Base-by-base conservation (phyloP, 2,329 filamentous ascomycete species). In the Penicillium brasilianum region DNA sequence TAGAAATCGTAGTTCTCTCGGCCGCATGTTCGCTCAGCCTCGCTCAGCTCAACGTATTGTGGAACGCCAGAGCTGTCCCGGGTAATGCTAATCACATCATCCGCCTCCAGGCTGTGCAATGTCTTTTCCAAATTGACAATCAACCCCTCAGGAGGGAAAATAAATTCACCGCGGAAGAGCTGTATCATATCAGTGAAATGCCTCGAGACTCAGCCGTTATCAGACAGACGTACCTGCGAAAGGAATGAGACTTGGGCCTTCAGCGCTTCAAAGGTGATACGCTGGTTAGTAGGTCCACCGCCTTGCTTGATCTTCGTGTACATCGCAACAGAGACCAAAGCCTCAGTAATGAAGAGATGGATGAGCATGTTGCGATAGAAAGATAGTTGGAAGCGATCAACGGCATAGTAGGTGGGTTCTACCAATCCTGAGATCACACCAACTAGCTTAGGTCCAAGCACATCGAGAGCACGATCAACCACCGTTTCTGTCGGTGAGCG, bases 351-450 rank as follows among this genome's bases (percentile, higher is more conserved):
- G 76, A 99, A 99, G 5, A 99, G 85, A 74, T 99, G 95, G 63
- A 99, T 99, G 0, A 94, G 97, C 95, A 98, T 98, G 77, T 99
- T 99, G 55, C 95, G 89, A 79, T 99, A 99, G 77, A 99, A 99
- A 0, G 93, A 97, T 10, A 99, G 85, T 74, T 99, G 95, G 81
- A 99, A 99, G 56, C 93, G 87, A 76, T 99, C 95, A 41, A 97
- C 93, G 4, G 95, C 95, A 71, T 92, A 97, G 77, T 92, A 98
- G 0, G 95, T 98, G 18, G 92, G 91, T 74, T 99, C 95, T 0
- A 91, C 90, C 5, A 99, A 80, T 0, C 89, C 92, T 39, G 89
- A 85, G 0, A 96, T 84, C 4, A 89, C 82, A 4, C 93, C 92
- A 0, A 99, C 93, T 1, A 99, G 84, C 54, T 95, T 90, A 57